Conservation (phyloP, 2,329 filamentous ascomycete species). For the Chaetothyriales sp. region DNA sequence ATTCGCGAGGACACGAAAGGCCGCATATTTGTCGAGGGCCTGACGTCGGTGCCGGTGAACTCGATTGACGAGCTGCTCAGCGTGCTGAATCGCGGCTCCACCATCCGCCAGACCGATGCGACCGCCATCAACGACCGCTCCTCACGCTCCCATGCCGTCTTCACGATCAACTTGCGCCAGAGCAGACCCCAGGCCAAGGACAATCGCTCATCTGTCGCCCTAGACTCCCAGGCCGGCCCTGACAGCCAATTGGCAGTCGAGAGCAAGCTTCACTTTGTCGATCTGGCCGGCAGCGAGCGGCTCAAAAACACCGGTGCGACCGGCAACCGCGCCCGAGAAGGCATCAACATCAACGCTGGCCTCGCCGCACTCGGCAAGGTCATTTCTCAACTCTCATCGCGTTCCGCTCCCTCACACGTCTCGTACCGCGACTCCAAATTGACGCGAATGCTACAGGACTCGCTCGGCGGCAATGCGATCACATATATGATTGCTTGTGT, state of each 20-base stretch:
- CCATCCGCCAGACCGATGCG: constrained; percentile 88
- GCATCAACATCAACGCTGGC: constrained; percentile 95
- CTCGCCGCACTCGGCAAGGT: constrained; percentile 92
- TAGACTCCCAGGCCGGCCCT: constrained; percentile 58
- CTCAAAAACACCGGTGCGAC: constrained; percentile 95
- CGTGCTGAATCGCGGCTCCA: constrained; percentile 80
- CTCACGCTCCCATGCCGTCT: constrained; percentile 92
- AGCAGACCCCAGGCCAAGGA: constrained; percentile 44
- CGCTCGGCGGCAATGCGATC: constrained; percentile 87
- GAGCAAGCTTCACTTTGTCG: constrained; percentile 97
- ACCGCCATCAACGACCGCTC: constrained; percentile 97
- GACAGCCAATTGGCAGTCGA: constrained; percentile 61
- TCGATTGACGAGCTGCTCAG: constrained; percentile 82
- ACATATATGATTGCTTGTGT: constrained; percentile 99
- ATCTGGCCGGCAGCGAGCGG: constrained; percentile 89
- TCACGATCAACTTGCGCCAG: constrained; percentile 77
- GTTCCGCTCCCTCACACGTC: constrained; percentile 73
- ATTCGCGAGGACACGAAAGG: constrained; percentile 92
- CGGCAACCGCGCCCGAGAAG: constrained; percentile 84
- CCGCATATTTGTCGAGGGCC: constrained; percentile 80
- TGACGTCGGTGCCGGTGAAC: constrained; percentile 76
- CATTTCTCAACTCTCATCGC: constrained; percentile 90
- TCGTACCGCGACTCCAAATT: constrained; percentile 98
- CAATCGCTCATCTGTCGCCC: constrained; percentile 73
- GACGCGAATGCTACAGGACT: constrained; percentile 88